Evolutionary conservation across 306 rosid genomes (phyloP), one percentile per base, ranked within the genome.

Genomic region (Fagus crenata): DNA sequence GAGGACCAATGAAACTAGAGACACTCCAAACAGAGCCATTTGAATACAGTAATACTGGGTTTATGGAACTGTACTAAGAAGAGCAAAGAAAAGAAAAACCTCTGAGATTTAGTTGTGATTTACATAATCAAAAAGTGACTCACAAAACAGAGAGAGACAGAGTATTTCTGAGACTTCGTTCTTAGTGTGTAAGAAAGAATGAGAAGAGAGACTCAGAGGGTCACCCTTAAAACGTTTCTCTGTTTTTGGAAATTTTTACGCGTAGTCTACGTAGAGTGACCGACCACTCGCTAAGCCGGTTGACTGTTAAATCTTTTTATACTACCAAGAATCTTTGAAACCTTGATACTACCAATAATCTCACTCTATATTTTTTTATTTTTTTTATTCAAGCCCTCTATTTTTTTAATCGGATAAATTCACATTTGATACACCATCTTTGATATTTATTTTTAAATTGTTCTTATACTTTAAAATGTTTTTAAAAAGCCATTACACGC

Each of bases 21-120:
- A 76, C 72, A 72, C 6, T 32, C 59, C 18, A 17, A 63, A 78
- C 74, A 76, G 79, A 77, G 88, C 75, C 96, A 89, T 91, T 65
- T 17, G 18, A 17, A 28, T 37, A n/a, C 12, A 46, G 11, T 22
- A 46, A 9, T 39, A 1, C 4, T 5, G 49, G 28, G 33, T n/a
- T 39, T 67, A n/a, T n/a, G 71, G 32, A n/a, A 39, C 31, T 0
- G 49, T 8, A 43, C 11, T 6, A 7, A 65, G 49, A 14, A 65
- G 22, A 28, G 63, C 28, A 22, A 37, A 22, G 36, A 31, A 5
- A 28, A 3, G 5, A 53, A 53, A 53, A 13, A 28, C 67, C 2
- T 40, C 1, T 5, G 22, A 28, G 40, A 43, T 5, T 41, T 40
- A 6, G 15, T 17, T 61, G 6, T 1, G 8, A 4, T 15, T 18